Conservation (phyloP, 225 moss, liverwort and hornwort genomes). For the Ulota crispa region DNA sequence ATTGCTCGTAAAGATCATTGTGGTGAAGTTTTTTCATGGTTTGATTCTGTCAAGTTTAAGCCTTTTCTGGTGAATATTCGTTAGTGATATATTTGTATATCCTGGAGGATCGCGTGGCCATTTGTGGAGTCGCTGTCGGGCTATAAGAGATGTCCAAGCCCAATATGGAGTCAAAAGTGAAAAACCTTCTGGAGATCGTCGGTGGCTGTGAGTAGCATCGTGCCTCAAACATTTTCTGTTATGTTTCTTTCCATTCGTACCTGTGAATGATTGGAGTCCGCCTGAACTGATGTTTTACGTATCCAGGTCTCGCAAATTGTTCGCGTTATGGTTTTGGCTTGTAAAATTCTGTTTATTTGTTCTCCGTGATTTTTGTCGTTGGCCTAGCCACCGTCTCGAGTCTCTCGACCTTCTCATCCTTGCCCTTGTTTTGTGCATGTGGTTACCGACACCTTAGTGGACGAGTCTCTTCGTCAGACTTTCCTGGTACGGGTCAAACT, state of each 20-base stretch:
- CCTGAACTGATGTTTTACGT: not conserved
- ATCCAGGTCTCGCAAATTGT: not conserved
- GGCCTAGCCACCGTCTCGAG: not conserved
- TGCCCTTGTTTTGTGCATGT: conserved; percentile 26
- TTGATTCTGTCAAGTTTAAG: not conserved
- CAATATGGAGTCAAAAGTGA: conserved; percentile 41
- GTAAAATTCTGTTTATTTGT: not conserved
- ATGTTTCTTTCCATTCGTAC: not conserved
- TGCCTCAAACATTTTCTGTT: not conserved
- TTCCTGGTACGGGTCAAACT: conserved; percentile 40
- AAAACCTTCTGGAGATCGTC: conserved; percentile 31
- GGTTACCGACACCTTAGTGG: conserved; percentile 34
- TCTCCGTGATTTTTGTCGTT: not conserved
- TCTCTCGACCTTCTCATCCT: not conserved
- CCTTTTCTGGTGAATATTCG: not conserved
- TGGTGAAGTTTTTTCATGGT: not conserved
- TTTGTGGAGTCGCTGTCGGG: conserved; percentile 5
- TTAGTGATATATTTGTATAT: not conserved
- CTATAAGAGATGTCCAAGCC: conserved; percentile 2
- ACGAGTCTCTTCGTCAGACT: conserved; percentile 36
- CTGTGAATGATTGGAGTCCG: not conserved
- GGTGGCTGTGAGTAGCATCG: conserved; percentile 38
- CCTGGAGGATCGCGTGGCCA: conserved; percentile 16
- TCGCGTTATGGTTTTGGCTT: not conserved
- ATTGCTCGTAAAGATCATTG: not conserved